phyloP scores from a whole-genome alignment of 1,284 basidiomycete genomes.

The Apiotrichum gracile region DNA sequence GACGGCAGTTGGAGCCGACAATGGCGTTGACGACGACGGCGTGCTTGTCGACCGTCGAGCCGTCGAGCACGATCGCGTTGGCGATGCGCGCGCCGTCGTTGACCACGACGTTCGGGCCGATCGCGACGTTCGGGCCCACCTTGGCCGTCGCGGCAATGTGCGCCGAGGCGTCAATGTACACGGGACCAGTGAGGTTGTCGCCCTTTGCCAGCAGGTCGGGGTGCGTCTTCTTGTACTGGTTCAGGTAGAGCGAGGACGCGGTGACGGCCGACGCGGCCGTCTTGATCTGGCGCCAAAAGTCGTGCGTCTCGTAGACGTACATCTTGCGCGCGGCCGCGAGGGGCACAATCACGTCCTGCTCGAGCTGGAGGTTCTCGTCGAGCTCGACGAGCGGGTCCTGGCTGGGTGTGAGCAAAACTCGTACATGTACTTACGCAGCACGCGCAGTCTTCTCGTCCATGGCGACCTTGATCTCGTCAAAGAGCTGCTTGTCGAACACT shows the following conservation, averaged over 20 bases:
- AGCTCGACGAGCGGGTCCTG: slow-evolving; percentile 47
- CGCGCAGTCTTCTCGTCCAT: slow-evolving; percentile 51
- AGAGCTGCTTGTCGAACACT: slow-evolving; percentile 52
- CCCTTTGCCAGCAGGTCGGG: slow-evolving; percentile 32
- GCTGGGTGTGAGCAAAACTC: slow-evolving; percentile 16
- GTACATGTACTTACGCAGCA: slow-evolving; percentile 38
- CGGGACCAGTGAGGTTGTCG: slow-evolving; percentile 47
- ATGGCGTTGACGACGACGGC: slow-evolving; percentile 50
- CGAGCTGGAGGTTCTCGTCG: slow-evolving; percentile 51
- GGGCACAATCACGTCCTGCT: slow-evolving; percentile 53
- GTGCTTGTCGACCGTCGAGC: slow-evolving; percentile 48
- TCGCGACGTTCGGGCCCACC: slow-evolving; percentile 50
- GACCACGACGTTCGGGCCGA: slow-evolving; percentile 47
- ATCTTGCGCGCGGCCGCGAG: slow-evolving; percentile 50
- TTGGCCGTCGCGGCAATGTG: slow-evolving; percentile 48
- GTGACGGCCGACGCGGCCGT: slow-evolving; percentile 52
- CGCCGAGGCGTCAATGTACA: slow-evolving; percentile 50
- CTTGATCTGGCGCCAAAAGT: slow-evolving; percentile 54
- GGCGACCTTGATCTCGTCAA: slow-evolving; percentile 51
- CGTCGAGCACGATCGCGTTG: slow-evolving; percentile 51
- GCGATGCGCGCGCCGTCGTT: slow-evolving; percentile 50
- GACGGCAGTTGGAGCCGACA: slow-evolving; percentile 42
- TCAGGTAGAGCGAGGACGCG: slow-evolving; percentile 49
- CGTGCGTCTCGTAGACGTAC: slow-evolving; percentile 50
- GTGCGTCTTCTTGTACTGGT: slow-evolving; percentile 32